Evolutionary conservation across 257 asterid species (phyloP), one percentile per base, ranked within the genome.

Genomic region (Rauvolfia tetraphylla): DNA sequence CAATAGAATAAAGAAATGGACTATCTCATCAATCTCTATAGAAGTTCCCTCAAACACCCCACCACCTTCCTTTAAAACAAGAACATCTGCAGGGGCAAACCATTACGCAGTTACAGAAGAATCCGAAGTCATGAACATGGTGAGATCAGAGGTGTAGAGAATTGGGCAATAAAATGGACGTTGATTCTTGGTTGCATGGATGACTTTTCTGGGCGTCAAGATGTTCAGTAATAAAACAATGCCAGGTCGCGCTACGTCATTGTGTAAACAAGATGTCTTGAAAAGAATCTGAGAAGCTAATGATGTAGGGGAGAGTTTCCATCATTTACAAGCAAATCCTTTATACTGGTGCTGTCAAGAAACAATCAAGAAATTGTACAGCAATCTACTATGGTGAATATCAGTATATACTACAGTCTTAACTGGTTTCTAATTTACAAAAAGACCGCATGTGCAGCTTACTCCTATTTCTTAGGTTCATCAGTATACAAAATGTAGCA

Each of bases 341-440:
- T 33, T 38, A 53, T 51, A 36, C 34, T 76, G 67, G 51, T 10
- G n/a, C 14, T 31, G 42, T 23, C 4, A 33, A 11, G 33, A 10
- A 57, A 71, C 39, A 70, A 46, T 58, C 44, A 49, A 67, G 33
- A 67, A 67, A 67, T 61, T 51, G 15, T 4, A 23, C 25, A 33
- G 73, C 33, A 53, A 20, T 44, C n/a, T 3, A n/a, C 57, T 14
- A 38, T 12, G 5, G 33, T 51, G 54, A 51, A 25, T 53, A 25
- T 67, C 31, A n/a, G 5, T 61, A 27, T 58, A 54, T 62, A 71
- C 77, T 59, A 48, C 81, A 53, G 76, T 78, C 57, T n/a, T 59
- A 10, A 31, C 36, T 22, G 33, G 68, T 71, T 61, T 59, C 34
- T 58, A 2, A 14, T 67, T 11, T 62, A 27, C 77, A 70, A 38